Percentiles rank a stretch among this genome's conserved stretches.
phyloP scores from a whole-genome alignment of 768 basidiomycete species.

The Lepiota brunneoincarnata region DNA sequence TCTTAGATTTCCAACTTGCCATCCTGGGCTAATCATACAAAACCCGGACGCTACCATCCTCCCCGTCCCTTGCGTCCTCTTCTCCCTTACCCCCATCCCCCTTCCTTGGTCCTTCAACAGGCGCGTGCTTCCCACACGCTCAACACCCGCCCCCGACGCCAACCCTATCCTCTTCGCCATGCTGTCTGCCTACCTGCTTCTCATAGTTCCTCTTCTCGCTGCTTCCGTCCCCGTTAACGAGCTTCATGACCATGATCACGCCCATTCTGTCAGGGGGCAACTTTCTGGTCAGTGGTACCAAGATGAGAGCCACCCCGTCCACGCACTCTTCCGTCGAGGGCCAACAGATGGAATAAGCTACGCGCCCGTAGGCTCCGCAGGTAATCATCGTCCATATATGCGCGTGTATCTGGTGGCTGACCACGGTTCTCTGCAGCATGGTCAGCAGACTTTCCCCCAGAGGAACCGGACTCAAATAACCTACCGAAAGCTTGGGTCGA shows the following conservation, averaged over 20 bases:
- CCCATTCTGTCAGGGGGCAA: constrained; percentile 22
- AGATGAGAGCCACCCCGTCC: constrained; percentile 51
- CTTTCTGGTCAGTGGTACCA: constrained; percentile 62
- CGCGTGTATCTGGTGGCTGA: background rate
- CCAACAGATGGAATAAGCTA: constrained; percentile 47
- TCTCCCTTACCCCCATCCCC: background rate
- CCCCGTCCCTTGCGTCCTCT: background rate
- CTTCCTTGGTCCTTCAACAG: background rate
- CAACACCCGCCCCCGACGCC: constrained; percentile 19
- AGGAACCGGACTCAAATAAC: constrained; percentile 40
- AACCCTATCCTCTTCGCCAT: constrained; percentile 8
- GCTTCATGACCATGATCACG: constrained; percentile 26
- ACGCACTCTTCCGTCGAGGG: constrained; percentile 61
- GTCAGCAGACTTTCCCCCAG: constrained; percentile 56
- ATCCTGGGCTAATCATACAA: background rate
- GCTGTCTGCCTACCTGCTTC: constrained; percentile 10
- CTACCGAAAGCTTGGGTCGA: constrained; percentile 72
- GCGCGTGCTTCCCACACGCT: constrained; percentile 13
- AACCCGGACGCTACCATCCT: background rate
- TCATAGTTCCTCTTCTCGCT: constrained; percentile 5
- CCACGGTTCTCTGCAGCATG: constrained; percentile 41
- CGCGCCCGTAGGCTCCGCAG: constrained; percentile 55
- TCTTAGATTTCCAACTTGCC: constrained; percentile 2
- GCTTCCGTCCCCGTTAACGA: constrained; percentile 10
- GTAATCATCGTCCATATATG: constrained; percentile 28